Base-by-base conservation (phyloP, 2,329 filamentous ascomycete species). In the Exophiala alcalophila region DNA sequence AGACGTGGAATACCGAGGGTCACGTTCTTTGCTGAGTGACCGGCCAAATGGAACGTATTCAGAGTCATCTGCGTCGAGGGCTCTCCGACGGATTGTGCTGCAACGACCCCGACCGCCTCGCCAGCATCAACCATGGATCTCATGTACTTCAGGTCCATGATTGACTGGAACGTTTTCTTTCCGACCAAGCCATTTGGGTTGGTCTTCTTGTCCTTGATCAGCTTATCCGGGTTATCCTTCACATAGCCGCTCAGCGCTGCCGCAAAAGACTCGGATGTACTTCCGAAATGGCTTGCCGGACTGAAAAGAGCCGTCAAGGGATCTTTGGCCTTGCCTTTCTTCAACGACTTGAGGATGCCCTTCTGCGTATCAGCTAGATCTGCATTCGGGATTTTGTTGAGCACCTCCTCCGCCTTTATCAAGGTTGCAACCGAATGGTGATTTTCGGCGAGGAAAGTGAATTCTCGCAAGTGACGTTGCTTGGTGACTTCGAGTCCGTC, bases 1-100 rank as follows among this genome's bases (percentile, higher is more conserved):
- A 98, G 77, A 69, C 92, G 88, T 46, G 92, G 92, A 61, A 98
- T 97, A 86, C 92, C 92, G 14, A 96, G 78, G 1, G 92, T 98
- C 61, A 98, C 94, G 77, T 98, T 98, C 75, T 96, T 97, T 20
- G 92, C 84, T 14, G 92, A 90, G 73, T 97, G 91, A 61, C 92
- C 92, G 65, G 92, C 92, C 78, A 98, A 86, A 77, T 98, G 92
- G 79, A 98, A 98, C 19, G 94, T 98, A 69, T 98, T 98, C 41
- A 98, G 72, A 5, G 94, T 98, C 94, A 98, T 98, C 65, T 98
- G 92, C 8, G 92, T 98, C 2, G 90, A 96, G 6, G 94, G 92
- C 62, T 98, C 94, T 61, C 92, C 92, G 28, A 98, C 83, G 21
- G 91, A 97, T 67, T 98, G 92, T 7, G 90, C 90, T 36, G 94